Base-by-base conservation (phyloP, 768 basidiomycete genomes). In the Collybia sordida region DNA sequence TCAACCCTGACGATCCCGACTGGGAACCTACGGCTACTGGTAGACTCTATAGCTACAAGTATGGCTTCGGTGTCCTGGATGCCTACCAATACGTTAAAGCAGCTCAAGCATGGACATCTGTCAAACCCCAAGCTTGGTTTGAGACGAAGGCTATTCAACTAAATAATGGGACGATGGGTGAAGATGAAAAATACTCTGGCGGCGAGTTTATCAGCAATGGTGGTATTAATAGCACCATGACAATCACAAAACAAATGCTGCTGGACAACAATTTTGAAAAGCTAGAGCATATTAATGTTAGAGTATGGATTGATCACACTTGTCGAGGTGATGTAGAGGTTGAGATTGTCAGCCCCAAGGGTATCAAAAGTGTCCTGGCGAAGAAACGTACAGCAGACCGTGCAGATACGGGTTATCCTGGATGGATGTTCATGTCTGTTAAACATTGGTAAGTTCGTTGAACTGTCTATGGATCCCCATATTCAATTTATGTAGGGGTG, bases 341-440 rank as follows among this genome's bases (percentile, higher is more conserved):
- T 42, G 88, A 93, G 64, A 64, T 98, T 40, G 65, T 76, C 17
- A 96, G 93, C 60, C 96, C 97, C 0, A 82, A 81, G 39, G 93
- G 93, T 9, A 75, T 98, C 54, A 85, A 72, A 63, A 97, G 93
- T 63, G 75, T 98, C 12, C 69, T 99, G 35, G 95, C 88, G 18
- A 82, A 83, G 17, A 77, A 74, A 49, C 81, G 97, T 53, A 60
- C 73, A 27, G 73, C 74, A 11, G 97, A 99, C 63, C 64, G 64
- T 31, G 85, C 79, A 15, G 65, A 60, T 4, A 77, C 74, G 7
- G 96, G 97, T 7, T 96, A 79, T 65, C 82, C 82, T n/a, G 95
- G 92, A 0, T 99, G 97, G 97, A 86, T 80, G n/a, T 99, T 99
- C 65, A 98, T 98, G 94, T 83, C 84, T 25, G 81, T 98, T 49